Evolutionary conservation across 2,329 filamentous ascomycete species (phyloP).

Genomic region (Colletotrichum sp.): DNA sequence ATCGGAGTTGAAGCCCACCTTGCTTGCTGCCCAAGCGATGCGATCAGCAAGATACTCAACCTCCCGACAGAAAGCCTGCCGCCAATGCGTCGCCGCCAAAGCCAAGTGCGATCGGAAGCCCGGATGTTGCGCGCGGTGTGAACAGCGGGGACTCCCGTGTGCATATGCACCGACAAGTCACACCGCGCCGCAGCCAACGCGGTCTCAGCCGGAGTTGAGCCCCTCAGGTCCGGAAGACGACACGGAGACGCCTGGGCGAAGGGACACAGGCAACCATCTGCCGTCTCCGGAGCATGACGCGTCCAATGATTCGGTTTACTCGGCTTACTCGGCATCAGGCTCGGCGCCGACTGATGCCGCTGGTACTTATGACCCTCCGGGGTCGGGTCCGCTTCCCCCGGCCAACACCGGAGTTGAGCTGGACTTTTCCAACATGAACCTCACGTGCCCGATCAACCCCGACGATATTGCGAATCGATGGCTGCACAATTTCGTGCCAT

Average conservation of each 20-base stretch:
- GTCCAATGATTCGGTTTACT: background rate
- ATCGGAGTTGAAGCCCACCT: background rate
- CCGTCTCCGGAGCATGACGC: background rate
- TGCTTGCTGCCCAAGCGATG: background rate
- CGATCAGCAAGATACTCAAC: constrained; percentile 34
- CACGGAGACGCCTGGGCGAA: background rate
- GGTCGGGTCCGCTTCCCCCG: background rate
- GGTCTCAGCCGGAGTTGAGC: background rate
- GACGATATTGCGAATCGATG: constrained; percentile 54
- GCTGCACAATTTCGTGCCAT: constrained; percentile 51
- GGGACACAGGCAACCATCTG: background rate
- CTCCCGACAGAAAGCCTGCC: constrained; percentile 45
- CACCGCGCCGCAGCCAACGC: background rate
- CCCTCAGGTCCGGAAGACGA: background rate
- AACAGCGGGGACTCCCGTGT: constrained; percentile 31
- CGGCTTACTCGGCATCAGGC: background rate
- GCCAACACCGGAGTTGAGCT: constrained; percentile 14
- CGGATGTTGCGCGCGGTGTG: constrained; percentile 37
- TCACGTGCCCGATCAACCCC: constrained; percentile 51
- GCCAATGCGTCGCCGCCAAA: constrained; percentile 40
- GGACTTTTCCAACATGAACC: constrained; percentile 38
- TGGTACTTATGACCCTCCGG: background rate
- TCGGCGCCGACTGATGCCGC: background rate
- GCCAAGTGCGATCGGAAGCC: constrained; percentile 43
- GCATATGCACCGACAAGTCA: constrained; percentile 27